phyloP scores from a whole-genome alignment of 1,284 basidiomycete species.

The Fomitopsis schrenkii region DNA sequence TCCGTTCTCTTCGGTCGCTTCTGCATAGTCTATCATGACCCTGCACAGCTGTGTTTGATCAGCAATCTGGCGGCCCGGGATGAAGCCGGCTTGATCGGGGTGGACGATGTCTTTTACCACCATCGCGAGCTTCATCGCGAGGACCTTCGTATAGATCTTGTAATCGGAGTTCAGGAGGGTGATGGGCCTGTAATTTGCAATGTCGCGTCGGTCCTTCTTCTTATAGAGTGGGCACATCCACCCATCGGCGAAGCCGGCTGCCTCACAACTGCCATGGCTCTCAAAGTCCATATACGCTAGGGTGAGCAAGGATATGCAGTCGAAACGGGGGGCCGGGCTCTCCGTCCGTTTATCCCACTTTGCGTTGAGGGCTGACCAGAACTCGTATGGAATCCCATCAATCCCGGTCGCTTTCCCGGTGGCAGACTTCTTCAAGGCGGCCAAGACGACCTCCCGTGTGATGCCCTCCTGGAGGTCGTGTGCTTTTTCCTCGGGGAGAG shows the following conservation, averaged over 20 bases:
- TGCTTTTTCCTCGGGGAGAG: background rate
- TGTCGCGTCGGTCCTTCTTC: constrained; percentile 23
- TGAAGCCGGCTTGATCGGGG: constrained; percentile 26
- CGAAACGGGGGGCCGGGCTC: background rate
- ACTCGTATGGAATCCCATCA: constrained; percentile 19
- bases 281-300: background rate
- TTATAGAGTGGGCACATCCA: constrained; percentile 34
- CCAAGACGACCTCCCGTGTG: too few relatives aligned
- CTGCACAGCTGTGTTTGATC: constrained; percentile 20
- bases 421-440: too few relatives aligned
- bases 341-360: background rate
- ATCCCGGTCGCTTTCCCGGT: constrained; percentile 12
- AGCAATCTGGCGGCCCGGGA: constrained; percentile 19
- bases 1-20: constrained; percentile 15
- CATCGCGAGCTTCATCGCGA: background rate
- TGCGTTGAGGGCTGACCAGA: constrained; percentile 15
- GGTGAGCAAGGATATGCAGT: constrained; percentile 10
- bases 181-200: constrained; percentile 31
- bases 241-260: constrained; percentile 21
- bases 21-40: constrained; percentile 20
- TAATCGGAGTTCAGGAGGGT: constrained; percentile 31
- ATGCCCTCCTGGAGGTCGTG: background rate
- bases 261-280: constrained; percentile 5
- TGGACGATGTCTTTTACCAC: background rate
- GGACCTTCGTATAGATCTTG: constrained; percentile 21